phyloP scores from a whole-genome alignment of 2,329 filamentous ascomycete species.

The Cladosporium sp. region DNA sequence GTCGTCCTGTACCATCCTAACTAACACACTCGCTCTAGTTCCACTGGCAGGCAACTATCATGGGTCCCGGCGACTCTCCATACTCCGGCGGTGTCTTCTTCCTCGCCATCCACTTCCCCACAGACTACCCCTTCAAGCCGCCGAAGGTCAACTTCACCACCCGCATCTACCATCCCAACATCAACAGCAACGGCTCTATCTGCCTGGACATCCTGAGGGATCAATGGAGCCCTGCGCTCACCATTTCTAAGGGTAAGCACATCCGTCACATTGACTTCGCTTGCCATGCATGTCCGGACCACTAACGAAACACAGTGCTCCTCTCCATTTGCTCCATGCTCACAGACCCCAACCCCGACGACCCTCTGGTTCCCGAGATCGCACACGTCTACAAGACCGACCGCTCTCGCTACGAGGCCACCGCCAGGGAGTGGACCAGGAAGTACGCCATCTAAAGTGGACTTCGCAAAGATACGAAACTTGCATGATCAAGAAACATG shows the following conservation, averaged over 20 bases:
- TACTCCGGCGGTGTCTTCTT: constrained; percentile 99
- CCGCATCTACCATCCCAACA: constrained; percentile 99
- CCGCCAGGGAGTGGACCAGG: constrained; percentile 95
- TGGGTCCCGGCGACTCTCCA: constrained; percentile 96
- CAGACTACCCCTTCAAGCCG: constrained; percentile 99
- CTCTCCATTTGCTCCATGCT: constrained; percentile 99
- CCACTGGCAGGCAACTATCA: constrained; percentile 99
- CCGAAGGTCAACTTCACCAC: constrained; percentile 99
- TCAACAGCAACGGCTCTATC: constrained; percentile 99
- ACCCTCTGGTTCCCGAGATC: constrained; percentile 97
- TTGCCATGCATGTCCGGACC: background rate
- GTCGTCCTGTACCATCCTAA: background rate
- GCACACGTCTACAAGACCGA: constrained; percentile 99
- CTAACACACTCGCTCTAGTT: constrained; percentile 57
- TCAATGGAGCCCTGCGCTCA: constrained; percentile 98
- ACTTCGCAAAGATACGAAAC: constrained; percentile 9
- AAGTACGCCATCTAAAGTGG: constrained; percentile 85
- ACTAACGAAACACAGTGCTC: constrained; percentile 58
- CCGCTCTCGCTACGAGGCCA: constrained; percentile 90
- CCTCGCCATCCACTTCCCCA: constrained; percentile 97
- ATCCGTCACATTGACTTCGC: background rate
- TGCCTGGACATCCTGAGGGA: constrained; percentile 97
- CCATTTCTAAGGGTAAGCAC: constrained; percentile 90
- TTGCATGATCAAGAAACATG: constrained; percentile 10
- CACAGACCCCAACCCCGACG: constrained; percentile 98